Evolutionary conservation across 1,284 basidiomycete genomes (phyloP).

Genomic region (Puccinia coronata): DNA sequence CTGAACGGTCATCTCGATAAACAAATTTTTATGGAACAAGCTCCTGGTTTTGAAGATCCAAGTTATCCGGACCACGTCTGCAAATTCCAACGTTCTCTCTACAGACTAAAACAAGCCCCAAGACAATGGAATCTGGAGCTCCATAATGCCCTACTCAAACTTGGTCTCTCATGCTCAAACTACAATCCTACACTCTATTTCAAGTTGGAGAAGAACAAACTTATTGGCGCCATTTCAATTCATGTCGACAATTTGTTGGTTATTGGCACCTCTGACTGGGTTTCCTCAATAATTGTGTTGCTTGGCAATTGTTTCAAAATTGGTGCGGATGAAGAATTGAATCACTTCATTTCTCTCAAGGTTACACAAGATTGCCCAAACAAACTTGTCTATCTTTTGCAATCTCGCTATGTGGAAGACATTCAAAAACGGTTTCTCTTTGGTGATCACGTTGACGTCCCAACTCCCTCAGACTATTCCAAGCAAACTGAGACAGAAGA

Average conservation of each 20-base stretch:
- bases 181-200: slow-evolving; percentile 18
- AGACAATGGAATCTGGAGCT: background rate
- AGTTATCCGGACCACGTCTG: background rate
- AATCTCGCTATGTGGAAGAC: too few species aligned
- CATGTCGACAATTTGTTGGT: slow-evolving; percentile 1
- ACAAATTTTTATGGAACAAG: background rate
- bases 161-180: background rate
- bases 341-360: too few species aligned
- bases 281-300: background rate
- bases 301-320: background rate
- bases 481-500: background rate
- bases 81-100: background rate
- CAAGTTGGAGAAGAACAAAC: background rate
- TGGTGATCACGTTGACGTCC: background rate
- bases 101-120: slow-evolving; percentile 13
- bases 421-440: background rate
- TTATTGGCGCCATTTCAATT: background rate
- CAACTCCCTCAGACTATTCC: background rate
- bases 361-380: too few species aligned
- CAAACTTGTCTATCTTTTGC: too few species aligned
- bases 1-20: slow-evolving; percentile 16
- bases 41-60: slow-evolving; percentile 7
- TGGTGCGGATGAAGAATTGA: too few species aligned
- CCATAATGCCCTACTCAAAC: background rate
- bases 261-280: background rate